A percentile compares a stretch with the other conserved stretches of the same genome.
phyloP scores from a whole-genome alignment of 2,329 filamentous ascomycete species.

The Sporothrix humicola region DNA sequence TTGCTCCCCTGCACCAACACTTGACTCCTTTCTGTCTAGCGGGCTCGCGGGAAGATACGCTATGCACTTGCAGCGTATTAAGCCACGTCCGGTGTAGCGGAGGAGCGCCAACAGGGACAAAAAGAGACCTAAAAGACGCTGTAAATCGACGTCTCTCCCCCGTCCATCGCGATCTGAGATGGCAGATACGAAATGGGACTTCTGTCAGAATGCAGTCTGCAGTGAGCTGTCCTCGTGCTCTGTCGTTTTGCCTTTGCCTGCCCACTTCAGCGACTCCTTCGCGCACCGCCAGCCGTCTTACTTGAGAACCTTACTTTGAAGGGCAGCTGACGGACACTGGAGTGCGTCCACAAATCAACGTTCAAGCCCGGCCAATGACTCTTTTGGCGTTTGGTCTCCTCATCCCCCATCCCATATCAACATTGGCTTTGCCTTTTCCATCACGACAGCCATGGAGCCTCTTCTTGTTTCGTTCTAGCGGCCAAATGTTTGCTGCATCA shows the following conservation, averaged over 20 bases:
- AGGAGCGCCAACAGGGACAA: not conserved
- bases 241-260: no score
- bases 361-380: not conserved
- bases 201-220: not conserved
- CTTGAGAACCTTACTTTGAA: not conserved
- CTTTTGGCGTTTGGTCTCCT: not conserved
- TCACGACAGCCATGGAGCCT: not conserved
- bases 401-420: not conserved
- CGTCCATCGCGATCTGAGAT: not conserved
- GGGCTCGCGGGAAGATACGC: not conserved
- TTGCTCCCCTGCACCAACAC: not conserved
- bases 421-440: not conserved
- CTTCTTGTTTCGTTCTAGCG: not conserved
- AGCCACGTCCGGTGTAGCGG: conserved; percentile 3
- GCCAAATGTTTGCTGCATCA: not conserved
- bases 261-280: not conserved
- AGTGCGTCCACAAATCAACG: not conserved
- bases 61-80: conserved; percentile 10
- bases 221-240: not conserved
- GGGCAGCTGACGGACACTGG: not conserved
- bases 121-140: not conserved
- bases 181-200: not conserved
- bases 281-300: conserved; percentile 21
- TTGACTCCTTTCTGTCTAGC: not conserved
- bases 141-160: not conserved